phyloP scores from a whole-genome alignment of 2,329 filamentous ascomycete genomes.

The Diaporthe amygdali region DNA sequence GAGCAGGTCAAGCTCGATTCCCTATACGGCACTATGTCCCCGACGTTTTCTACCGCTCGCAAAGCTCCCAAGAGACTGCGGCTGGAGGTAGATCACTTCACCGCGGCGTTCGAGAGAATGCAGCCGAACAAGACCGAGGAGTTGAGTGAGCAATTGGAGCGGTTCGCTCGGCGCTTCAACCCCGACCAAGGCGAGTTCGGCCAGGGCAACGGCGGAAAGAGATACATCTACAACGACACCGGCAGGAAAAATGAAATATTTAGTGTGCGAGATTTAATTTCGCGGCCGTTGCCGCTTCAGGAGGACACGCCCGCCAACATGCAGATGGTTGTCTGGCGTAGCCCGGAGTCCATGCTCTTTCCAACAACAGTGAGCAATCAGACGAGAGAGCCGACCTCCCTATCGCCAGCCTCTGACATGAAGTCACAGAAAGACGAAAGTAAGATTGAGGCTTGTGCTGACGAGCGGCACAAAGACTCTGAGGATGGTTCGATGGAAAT shows the following conservation, averaged over 20 bases:
- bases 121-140: background rate
- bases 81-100: constrained; percentile 4
- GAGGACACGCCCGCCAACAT: background rate
- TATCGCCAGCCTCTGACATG: too few relatives aligned
- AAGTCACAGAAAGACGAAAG: background rate
- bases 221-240: background rate
- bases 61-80: background rate
- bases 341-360: background rate
- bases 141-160: background rate
- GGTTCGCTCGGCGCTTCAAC: background rate
- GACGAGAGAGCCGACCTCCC: background rate
- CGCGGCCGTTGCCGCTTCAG: background rate
- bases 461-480: background rate
- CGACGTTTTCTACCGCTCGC: background rate
- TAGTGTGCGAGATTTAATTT: constrained; percentile 1
- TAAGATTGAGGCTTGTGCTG: background rate
- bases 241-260: background rate
- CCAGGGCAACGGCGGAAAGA: background rate
- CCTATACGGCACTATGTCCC: background rate
- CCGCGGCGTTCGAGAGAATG: background rate
- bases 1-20: background rate
- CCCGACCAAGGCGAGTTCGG: background rate
- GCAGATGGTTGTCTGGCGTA: background rate
- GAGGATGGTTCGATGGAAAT: background rate
- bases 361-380: background rate